phyloP scores from a whole-genome alignment of 139 green algal species.

The Limnomonas spitsbergensis region DNA sequence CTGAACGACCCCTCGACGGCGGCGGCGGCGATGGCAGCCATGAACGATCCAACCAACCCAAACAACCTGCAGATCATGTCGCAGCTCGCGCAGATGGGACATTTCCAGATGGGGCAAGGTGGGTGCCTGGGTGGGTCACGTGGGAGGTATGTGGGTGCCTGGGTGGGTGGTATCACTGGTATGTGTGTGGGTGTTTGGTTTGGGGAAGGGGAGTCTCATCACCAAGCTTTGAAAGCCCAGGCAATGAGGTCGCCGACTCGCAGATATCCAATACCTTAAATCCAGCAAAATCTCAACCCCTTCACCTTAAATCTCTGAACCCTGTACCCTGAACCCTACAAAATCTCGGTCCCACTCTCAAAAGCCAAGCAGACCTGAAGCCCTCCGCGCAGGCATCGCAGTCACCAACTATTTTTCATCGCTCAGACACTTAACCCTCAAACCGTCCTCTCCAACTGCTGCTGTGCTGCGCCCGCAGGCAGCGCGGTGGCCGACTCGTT shows the following conservation, averaged over 20 bases:
- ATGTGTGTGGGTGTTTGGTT: too few species aligned
- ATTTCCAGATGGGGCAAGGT: background rate
- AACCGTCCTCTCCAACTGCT: background rate
- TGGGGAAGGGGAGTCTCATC: background rate
- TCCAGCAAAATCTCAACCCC: too few species aligned
- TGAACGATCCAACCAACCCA: background rate
- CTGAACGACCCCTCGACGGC: background rate
- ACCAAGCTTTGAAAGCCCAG: background rate
- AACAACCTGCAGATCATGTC: background rate
- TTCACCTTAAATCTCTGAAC: too few species aligned
- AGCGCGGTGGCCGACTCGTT: background rate
- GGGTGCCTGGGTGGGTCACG: too few species aligned
- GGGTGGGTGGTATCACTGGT: too few species aligned
- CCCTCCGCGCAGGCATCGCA: background rate
- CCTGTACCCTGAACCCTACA: background rate
- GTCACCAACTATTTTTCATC: background rate
- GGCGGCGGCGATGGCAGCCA: background rate
- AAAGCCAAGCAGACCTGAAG: background rate
- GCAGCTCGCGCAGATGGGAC: slow-evolving; percentile 1
- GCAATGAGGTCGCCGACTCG: too few species aligned
- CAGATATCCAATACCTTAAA: too few species aligned
- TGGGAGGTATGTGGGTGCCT: too few species aligned
- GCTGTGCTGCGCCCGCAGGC: background rate
- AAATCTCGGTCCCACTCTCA: background rate
- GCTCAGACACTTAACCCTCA: background rate